A percentile compares a stretch with the other conserved stretches of the same genome.
Conservation (phyloP, 139 green algal genomes). For the Tetraselmis striata region DNA sequence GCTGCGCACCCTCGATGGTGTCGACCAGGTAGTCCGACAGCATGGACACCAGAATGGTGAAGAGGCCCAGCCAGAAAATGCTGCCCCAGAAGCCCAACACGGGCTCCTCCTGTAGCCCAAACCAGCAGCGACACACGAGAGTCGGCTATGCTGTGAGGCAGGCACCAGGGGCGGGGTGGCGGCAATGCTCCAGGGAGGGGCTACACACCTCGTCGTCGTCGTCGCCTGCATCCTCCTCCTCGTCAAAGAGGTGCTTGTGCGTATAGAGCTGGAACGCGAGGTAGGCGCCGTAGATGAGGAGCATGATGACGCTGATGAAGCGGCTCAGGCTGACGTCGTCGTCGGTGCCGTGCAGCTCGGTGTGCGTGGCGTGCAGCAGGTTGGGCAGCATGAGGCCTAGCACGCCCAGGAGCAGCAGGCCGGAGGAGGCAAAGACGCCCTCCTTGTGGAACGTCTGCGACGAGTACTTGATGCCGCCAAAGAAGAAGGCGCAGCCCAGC, state of each 20-base stretch:
- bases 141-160: too few species aligned
- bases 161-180: too few species aligned
- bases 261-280: slow-evolving; percentile 66
- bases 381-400: slow-evolving; percentile 45
- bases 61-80: slow-evolving; percentile 56
- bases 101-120: slow-evolving; percentile 33
- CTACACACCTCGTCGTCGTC: too few species aligned
- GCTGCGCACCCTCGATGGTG: slow-evolving; percentile 47
- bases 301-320: slow-evolving; percentile 58
- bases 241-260: slow-evolving; percentile 40
- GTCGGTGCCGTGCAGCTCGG: slow-evolving; percentile 22
- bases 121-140: too few species aligned
- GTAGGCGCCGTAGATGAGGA: slow-evolving; percentile 60
- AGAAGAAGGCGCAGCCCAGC: slow-evolving; percentile 68
- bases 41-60: slow-evolving; percentile 67
- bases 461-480: slow-evolving; percentile 53
- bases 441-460: slow-evolving; percentile 51
- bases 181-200: too few species aligned
- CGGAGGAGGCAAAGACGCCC: slow-evolving; percentile 13
- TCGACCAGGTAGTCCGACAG: slow-evolving; percentile 62
- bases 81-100: slow-evolving; percentile 39
- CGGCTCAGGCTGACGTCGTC: slow-evolving; percentile 36
- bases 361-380: slow-evolving; percentile 48
- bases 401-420: slow-evolving; percentile 48
- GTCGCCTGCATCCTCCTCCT: slow-evolving; percentile 22